Evolutionary conservation across 2,329 filamentous ascomycete species (phyloP).

Genomic region (Apiospora sp.): DNA sequence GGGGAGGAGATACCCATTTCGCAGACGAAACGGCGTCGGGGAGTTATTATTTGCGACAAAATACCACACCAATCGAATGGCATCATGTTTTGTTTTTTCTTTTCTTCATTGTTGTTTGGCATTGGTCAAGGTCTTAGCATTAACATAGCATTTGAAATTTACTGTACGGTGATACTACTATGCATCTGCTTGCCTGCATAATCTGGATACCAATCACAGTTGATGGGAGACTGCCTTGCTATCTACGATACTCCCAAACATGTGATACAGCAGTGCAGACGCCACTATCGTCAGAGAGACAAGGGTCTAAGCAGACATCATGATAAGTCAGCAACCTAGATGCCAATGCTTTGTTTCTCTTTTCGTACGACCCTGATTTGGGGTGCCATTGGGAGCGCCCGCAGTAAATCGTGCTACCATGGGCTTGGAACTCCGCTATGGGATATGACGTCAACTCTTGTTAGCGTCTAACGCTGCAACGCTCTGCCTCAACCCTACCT

Average conservation of each 20-base stretch:
- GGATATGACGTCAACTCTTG: background rate
- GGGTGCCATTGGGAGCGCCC: background rate
- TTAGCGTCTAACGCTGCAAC: background rate
- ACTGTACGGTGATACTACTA: background rate
- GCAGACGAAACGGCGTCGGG: background rate
- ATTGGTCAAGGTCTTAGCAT: background rate
- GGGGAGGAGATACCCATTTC: constrained; percentile 3
- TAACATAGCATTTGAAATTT: background rate
- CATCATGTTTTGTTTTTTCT: background rate
- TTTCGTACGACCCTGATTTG: background rate
- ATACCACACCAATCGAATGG: background rate
- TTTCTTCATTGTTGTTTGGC: background rate
- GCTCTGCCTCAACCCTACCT: background rate
- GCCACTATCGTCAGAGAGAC: background rate
- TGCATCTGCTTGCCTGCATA: no score
- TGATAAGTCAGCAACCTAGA: no score
- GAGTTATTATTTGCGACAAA: background rate
- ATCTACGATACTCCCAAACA: no score
- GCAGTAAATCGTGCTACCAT: background rate
- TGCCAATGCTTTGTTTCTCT: background rate
- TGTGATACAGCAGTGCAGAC: background rate
- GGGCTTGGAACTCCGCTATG: background rate
- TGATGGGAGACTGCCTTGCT: background rate
- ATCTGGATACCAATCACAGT: no score
- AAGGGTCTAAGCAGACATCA: background rate